phyloP scores from a whole-genome alignment of 305 asterid species.

The Striga hermonthica region DNA sequence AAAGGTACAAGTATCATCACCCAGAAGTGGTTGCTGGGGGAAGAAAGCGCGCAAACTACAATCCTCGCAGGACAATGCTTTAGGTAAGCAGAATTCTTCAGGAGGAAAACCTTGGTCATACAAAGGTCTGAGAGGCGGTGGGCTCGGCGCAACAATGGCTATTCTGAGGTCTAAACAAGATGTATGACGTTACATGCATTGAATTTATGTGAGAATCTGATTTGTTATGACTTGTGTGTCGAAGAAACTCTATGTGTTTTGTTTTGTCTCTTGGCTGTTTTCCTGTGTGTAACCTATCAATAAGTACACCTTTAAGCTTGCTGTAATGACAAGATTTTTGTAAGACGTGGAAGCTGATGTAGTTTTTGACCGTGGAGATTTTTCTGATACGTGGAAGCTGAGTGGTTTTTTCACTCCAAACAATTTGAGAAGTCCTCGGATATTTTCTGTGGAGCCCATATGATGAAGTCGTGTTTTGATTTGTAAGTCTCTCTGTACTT shows the following conservation, averaged over 20 bases:
- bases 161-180: constrained; percentile 56
- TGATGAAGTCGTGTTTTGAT: too few relatives aligned
- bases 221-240: not conserved
- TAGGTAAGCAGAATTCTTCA: constrained; percentile 36
- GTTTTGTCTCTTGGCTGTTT: not conserved
- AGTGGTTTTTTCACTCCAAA: too few relatives aligned
- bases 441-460: too few relatives aligned
- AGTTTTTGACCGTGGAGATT: not conserved
- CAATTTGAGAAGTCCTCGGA: too few relatives aligned
- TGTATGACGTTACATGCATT: constrained; percentile 24
- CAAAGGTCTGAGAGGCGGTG: constrained; percentile 61
- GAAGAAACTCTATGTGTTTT: not conserved
- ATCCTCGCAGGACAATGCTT: constrained; percentile 39
- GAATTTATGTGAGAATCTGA: not conserved
- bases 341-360: not conserved
- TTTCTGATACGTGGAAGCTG: not conserved
- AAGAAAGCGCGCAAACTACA: constrained; percentile 43
- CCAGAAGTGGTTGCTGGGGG: constrained; percentile 24
- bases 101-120: constrained; percentile 55
- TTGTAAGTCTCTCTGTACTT: too few relatives aligned
- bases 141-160: constrained; percentile 74
- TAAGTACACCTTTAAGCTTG: constrained; percentile 1
- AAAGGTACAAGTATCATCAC: constrained; percentile 40
- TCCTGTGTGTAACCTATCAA: constrained; percentile 3
- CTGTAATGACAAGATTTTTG: constrained; percentile 16